Evolutionary conservation across 2,329 filamentous ascomycete species (phyloP), one percentile per base, ranked within the genome.

Genomic region (Emergomyces orientalis): DNA sequence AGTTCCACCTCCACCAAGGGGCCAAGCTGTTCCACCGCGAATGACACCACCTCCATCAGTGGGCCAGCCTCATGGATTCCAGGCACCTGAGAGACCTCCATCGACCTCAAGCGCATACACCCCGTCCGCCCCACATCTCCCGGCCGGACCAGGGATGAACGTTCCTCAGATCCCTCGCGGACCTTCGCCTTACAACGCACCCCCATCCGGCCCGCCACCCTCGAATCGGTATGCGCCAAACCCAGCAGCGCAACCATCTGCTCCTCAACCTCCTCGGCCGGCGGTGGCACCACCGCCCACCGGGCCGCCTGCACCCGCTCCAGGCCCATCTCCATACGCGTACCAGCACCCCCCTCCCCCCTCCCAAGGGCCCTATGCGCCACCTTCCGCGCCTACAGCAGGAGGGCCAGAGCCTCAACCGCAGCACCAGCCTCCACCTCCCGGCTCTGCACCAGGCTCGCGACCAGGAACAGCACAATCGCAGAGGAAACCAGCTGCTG

Each of bases 131-230:
- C 77, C 76, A 66, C 80, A 76, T 5, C 74, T 79, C 41, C 75
- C 71, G 19, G 69, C 39, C 8, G 56, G 67, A 71, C 67, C 74
- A 69, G 69, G 69, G n/a, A 75, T 77, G 68, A 73, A 68, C 19
- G 65, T 72, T 60, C 83, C 83, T 51, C 83, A 85, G 25, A 82
- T 90, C 60, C 83, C 86, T 27, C 86, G 91, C 66, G 91, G 88
- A 34, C 83, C 88, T 4, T 96, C 92, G 32, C 92, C 92, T 6
- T 97, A 96, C 75, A 91, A 92, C 70, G 85, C 88, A 45, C 89
- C 92, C 61, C 89, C 90, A 7, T 79, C 86, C 37, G 82, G 81
- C 22, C 80, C 85, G 5, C 86, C 89, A n/a, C 84, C 88, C 6
- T 83, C 86, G 11, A 90, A 86, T 77, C 82, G 90, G 70, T 95